A percentile compares a stretch with the other conserved stretches of the same genome.
These are phyloP conservation scores for Erodium texanum DNA, from an alignment of 441 rosid genomes.

Conservation along the genomic window DNA sequence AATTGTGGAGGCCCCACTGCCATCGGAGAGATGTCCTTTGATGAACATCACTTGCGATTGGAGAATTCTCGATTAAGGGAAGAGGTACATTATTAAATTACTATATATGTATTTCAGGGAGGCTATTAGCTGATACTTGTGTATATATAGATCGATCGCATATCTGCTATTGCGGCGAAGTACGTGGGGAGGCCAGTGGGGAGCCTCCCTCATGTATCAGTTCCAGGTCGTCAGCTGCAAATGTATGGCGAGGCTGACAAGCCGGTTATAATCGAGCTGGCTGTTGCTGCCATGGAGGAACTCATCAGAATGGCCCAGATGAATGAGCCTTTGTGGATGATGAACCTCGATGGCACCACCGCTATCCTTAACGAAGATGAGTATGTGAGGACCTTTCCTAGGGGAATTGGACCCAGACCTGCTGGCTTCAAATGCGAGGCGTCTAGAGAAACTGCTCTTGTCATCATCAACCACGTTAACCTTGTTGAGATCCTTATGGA, in stretches of 20 bases:
- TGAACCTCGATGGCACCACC: conserved; percentile 38
- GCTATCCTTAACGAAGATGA: conserved; percentile 55
- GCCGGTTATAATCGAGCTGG: conserved; percentile 65
- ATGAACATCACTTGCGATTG: conserved; percentile 79
- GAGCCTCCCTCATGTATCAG: conserved; percentile 61
- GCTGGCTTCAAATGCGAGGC: conserved; percentile 65
- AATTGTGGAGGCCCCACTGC: conserved; percentile 92
- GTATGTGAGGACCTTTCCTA: conserved; percentile 35
- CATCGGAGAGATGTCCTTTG: conserved; percentile 87
- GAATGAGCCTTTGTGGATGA: conserved; percentile 73
- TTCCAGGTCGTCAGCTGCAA: conserved; percentile 49
- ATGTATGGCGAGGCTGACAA: conserved; percentile 57
- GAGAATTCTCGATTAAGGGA: conserved; percentile 80
- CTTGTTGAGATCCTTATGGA: conserved; percentile 79
- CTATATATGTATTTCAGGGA: too few species aligned
- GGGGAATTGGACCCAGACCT: conserved; percentile 53
- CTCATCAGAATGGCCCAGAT: conserved; percentile 56
- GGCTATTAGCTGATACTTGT: too few species aligned
- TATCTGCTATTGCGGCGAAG: conserved; percentile 82
- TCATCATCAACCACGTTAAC: conserved; percentile 53
- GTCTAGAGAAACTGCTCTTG: conserved; percentile 53
- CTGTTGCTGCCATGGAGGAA: conserved; percentile 87
- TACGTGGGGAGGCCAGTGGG: conserved; percentile 80
- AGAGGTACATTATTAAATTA: conserved; percentile 78
- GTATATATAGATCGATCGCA: conserved; percentile 70